These are phyloP conservation scores for Taphrina deformans DNA, from an alignment of 1,139 yeast genomes.

Conservation along the genomic window DNA sequence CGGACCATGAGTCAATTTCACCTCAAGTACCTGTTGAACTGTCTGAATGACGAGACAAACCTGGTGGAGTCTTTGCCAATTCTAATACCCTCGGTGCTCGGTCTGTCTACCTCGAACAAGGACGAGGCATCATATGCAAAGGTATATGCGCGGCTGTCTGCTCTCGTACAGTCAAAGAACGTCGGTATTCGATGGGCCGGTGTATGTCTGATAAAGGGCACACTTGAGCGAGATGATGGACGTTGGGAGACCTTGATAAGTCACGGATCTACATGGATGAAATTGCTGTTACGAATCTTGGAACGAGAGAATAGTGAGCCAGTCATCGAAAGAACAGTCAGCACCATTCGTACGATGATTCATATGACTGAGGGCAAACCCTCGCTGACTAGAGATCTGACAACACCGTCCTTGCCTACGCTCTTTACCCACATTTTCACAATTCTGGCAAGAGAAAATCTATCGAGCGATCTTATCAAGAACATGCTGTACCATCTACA, in stretches of 20 bases:
- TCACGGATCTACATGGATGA: slow-evolving; percentile 34
- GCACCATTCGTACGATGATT: slow-evolving; percentile 16
- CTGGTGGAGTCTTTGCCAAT: slow-evolving; percentile 10
- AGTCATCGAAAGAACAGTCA: slow-evolving; percentile 27
- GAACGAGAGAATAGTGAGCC: slow-evolving; percentile 26
- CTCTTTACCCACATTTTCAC: slow-evolving; percentile 18
- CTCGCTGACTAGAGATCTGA: slow-evolving; percentile 30
- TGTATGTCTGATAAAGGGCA: slow-evolving; percentile 28
- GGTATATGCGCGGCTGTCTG: slow-evolving; percentile 26
- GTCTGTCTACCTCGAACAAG: background rate
- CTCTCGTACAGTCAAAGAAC: slow-evolving; percentile 28
- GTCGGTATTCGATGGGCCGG: slow-evolving; percentile 31
- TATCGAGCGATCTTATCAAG: slow-evolving; percentile 4
- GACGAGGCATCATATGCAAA: slow-evolving; percentile 25
- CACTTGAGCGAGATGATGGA: slow-evolving; percentile 18
- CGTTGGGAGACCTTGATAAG: slow-evolving; percentile 31
- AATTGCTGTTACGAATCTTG: slow-evolving; percentile 22
- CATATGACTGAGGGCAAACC: slow-evolving; percentile 29
- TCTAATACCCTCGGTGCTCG: slow-evolving; percentile 1
- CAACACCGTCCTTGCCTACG: slow-evolving; percentile 33
- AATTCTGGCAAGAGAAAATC: background rate
- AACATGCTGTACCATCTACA: slow-evolving; percentile 20
- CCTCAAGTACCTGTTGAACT: slow-evolving; percentile 21
- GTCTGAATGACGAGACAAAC: slow-evolving; percentile 11
- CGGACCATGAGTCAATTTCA: slow-evolving; percentile 5